These are phyloP conservation scores for Rhinocladiella mackenziei DNA, from an alignment of 2,329 filamentous ascomycete species.

Conservation along the genomic window DNA sequence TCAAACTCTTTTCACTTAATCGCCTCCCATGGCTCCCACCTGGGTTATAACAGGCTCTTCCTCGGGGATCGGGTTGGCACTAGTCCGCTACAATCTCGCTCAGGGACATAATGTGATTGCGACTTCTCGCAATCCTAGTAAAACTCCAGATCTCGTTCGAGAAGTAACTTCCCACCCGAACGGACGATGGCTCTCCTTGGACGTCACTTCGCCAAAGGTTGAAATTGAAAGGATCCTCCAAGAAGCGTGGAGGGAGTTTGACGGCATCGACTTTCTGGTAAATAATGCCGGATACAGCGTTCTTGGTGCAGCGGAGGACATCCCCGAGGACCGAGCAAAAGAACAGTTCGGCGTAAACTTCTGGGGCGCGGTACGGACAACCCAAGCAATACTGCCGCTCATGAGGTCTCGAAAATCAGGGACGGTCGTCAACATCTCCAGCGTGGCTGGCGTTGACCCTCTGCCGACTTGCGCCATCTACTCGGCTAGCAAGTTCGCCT, in stretches of 20 bases:
- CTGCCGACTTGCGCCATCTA: conserved; percentile 34
- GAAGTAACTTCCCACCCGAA: conserved; percentile 12
- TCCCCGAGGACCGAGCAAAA: conserved; percentile 14
- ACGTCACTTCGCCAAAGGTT: conserved; percentile 16
- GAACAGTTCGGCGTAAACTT: conserved; percentile 27
- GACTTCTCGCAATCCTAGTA: conserved; percentile 28
- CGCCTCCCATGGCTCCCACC: conserved; percentile 8
- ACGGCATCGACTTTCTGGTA: conserved; percentile 29
- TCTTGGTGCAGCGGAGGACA: conserved; percentile 26
- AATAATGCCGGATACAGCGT: conserved; percentile 32
- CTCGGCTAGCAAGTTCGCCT: conserved; percentile 38
- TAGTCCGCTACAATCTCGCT: conserved; percentile 20
- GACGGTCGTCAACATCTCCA: conserved; percentile 25
- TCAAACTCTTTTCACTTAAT: no score
- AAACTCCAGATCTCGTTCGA: conserved; percentile 16
- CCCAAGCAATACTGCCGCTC: conserved; percentile 20
- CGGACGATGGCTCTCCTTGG: conserved; percentile 18
- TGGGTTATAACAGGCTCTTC: conserved; percentile 32
- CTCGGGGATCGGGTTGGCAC: conserved; percentile 29
- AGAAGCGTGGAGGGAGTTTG: conserved; percentile 15
- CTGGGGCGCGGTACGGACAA: conserved; percentile 22
- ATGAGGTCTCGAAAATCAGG: conserved; percentile 19
- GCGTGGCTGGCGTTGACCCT: conserved; percentile 20
- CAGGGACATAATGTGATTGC: conserved; percentile 30
- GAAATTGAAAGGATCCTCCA: conserved; percentile 20